Base-by-base conservation (phyloP, 345 rosid species). In the Eucalyptus cloeziana region DNA sequence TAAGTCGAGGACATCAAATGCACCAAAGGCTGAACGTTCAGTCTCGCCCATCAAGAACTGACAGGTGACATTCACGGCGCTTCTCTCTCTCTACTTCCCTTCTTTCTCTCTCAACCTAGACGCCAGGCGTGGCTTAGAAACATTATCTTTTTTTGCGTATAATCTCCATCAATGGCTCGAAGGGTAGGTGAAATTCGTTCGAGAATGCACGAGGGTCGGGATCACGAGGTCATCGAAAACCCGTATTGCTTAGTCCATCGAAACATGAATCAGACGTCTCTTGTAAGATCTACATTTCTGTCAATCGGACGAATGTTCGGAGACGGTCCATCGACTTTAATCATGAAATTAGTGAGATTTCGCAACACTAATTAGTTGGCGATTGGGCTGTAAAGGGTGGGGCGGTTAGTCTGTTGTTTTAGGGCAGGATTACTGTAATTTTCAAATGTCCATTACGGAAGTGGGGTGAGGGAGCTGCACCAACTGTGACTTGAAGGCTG, bases 381-480 rank as follows among this genome's bases (percentile, higher is more conserved):
- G 7, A n/a, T 76, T 76, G 44, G 85, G 85, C 16, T 21, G 47
- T 76, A 2, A 10, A 76, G 85, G 85, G 22, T 86, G 27, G 15
- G 69, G 79, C 90, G 88, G 92, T 90, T 90, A 91, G 49, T 86
- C 44, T 44, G 90, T 91, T 62, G 89, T 92, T 88, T 89, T 88
- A 50, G 60, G 87, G 86, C 69, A 87, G 89, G 89, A 81, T 44
- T 31, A 37, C 25, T 58, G 92, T 76, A 89, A 87, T 87, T 88
- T 44, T 91, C 88, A 58, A 25, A 30, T 45, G 87, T 30, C 69
- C 81, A 45, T n/a, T n/a, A 9, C 11, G 33, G 76, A 64, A 7
- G 40, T 64, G 76, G 40, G 15, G 37, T n/a, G 40, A 64, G 21
- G 33, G 8, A 21, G 85, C 45, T 76, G 85, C 85, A 76, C 85